Conservation (phyloP, 2,329 filamentous ascomycete species). For the Fusarium sacchari region DNA sequence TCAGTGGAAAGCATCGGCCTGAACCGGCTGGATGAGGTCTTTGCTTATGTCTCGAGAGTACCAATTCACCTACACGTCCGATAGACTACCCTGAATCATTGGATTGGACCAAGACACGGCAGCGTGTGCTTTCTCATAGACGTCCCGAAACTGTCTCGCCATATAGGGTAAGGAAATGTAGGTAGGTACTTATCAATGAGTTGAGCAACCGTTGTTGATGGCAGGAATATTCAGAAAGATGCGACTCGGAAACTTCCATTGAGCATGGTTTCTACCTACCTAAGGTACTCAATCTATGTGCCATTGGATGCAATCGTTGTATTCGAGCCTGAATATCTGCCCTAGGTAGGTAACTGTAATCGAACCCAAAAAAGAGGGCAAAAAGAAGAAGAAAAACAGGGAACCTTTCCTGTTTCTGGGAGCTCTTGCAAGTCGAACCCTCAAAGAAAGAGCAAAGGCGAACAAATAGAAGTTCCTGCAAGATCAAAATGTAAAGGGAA, state of each 20-base stretch:
- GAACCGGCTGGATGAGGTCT: conserved; percentile 3
- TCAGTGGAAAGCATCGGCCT: conserved; percentile 11
- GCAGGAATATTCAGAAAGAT: not conserved
- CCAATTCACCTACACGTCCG: not conserved
- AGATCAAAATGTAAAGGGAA: not conserved
- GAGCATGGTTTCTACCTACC: not conserved
- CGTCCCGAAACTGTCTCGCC: not conserved
- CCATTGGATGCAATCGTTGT: too few relatives aligned
- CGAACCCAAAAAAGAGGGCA: too few relatives aligned
- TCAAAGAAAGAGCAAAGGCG: not conserved
- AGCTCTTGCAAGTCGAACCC: not conserved
- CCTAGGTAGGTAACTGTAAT: not conserved
- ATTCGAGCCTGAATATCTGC: not conserved
- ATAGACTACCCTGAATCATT: not conserved
- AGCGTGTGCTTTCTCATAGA: not conserved
- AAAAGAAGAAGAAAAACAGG: not conserved
- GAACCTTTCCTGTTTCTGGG: not conserved
- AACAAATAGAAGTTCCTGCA: not conserved
- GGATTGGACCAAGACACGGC: not conserved
- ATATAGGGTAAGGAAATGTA: not conserved
- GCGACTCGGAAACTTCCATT: not conserved
- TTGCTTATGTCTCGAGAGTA: not conserved
- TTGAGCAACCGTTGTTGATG: not conserved
- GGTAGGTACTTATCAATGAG: too few relatives aligned
- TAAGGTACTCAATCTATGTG: not conserved